Conservation (phyloP, 108 stramenopile species). For the Parmales sp. region DNA sequence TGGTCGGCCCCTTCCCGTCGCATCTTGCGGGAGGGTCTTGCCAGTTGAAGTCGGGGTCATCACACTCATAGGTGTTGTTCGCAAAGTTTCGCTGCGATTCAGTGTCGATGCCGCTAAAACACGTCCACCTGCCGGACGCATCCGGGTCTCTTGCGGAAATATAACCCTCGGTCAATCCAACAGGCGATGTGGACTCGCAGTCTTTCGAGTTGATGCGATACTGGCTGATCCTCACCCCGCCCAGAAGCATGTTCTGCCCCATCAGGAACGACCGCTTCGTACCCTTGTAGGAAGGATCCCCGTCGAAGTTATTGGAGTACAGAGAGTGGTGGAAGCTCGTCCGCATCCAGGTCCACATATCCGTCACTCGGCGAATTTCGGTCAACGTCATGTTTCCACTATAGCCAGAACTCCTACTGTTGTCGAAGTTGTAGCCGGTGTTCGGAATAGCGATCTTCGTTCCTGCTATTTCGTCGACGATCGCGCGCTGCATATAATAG, state of each 20-base stretch:
- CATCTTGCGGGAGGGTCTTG: not conserved
- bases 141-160: too few species aligned
- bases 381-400: not conserved
- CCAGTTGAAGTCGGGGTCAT: not conserved
- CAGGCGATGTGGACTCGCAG: too few species aligned
- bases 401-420: not conserved
- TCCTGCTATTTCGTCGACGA: not conserved
- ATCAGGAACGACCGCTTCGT: not conserved
- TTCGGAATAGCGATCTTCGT: not conserved
- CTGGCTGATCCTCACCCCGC: not conserved
- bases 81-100: not conserved
- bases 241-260: slow-evolving; percentile 2
- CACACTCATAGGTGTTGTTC: slow-evolving; percentile 8
- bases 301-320: slow-evolving; percentile 4
- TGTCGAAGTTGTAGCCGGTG: not conserved
- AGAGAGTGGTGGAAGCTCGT: slow-evolving; percentile 4
- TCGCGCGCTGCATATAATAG: not conserved
- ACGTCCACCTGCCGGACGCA: too few species aligned
- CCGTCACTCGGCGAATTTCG: not conserved
- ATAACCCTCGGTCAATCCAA: too few species aligned
- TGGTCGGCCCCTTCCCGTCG: not conserved
- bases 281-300: not conserved
- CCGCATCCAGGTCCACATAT: not conserved
- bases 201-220: not conserved
- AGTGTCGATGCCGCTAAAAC: too few species aligned